These are phyloP conservation scores for Aurantiochytrium sp. DNA, from an alignment of 108 stramenopile species.

Conservation along the genomic window DNA sequence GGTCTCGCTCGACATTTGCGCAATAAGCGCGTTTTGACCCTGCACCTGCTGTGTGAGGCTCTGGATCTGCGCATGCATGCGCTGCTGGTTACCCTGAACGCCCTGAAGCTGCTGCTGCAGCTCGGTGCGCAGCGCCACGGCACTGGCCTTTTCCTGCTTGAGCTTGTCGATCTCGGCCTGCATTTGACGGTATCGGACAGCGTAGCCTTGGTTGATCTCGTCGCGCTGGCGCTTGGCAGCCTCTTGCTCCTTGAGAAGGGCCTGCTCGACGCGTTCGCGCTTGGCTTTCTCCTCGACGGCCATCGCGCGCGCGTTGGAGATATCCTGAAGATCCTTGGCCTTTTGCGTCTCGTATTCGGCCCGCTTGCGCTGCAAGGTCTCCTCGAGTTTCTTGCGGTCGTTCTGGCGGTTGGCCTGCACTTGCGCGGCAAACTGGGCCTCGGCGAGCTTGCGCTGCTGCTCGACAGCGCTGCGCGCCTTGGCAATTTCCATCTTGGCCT, in stretches of 20 bases:
- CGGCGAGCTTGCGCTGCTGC: not conserved
- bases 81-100: not conserved
- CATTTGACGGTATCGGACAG: not conserved
- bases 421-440: not conserved
- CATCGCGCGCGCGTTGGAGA: not conserved
- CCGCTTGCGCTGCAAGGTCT: conserved; percentile 6
- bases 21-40: not conserved
- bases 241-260: not conserved
- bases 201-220: not conserved
- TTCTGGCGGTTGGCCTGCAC: conserved; percentile 8
- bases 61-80: not conserved
- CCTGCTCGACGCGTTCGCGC: not conserved
- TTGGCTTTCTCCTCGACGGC: not conserved
- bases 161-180: conserved; percentile 14
- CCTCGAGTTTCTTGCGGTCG: conserved; percentile 14
- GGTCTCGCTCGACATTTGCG: not conserved
- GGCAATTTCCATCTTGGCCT: not conserved
- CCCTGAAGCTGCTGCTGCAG: not conserved
- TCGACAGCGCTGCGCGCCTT: not conserved
- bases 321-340: conserved; percentile 14
- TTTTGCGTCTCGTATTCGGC: conserved; percentile 10
- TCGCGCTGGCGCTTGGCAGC: not conserved
- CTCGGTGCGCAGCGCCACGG: not conserved
- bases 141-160: conserved; percentile 14
- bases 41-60: not conserved